Conservation (phyloP, 768 basidiomycete genomes). For the Cystobasidium ongulense region DNA sequence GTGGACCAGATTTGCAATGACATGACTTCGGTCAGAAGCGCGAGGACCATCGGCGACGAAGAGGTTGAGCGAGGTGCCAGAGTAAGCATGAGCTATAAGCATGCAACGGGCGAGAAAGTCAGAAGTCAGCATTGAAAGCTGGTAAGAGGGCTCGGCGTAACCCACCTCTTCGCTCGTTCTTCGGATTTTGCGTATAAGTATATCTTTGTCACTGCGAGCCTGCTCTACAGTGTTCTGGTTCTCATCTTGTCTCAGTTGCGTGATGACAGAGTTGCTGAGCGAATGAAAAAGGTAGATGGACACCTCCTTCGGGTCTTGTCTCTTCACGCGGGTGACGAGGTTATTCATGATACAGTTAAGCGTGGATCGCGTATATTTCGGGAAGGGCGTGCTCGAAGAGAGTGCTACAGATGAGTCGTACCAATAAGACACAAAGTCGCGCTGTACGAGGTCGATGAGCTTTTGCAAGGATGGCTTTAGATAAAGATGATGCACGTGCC, state of each 20-base stretch:
- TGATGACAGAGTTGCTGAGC: conserved; percentile 19
- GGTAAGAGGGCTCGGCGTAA: not conserved
- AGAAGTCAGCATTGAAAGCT: not conserved
- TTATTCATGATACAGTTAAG: conserved; percentile 28
- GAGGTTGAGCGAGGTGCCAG: not conserved
- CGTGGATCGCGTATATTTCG: conserved; percentile 14
- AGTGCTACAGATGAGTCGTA: conserved; percentile 11
- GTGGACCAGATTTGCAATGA: conserved; percentile 24
- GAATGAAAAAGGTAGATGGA: conserved; percentile 34
- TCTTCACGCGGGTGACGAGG: not conserved
- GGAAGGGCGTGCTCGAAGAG: conserved; percentile 20
- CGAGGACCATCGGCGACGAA: conserved; percentile 16
- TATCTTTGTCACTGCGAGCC: not conserved
- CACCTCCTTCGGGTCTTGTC: conserved; percentile 30
- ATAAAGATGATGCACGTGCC: not conserved
- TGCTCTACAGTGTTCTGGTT: not conserved
- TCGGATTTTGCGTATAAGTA: conserved; percentile 4
- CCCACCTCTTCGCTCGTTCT: conserved; percentile 21
- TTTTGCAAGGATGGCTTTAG: not conserved
- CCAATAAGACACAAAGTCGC: conserved; percentile 24
- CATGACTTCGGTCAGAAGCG: conserved; percentile 29
- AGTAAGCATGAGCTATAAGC: conserved; percentile 22
- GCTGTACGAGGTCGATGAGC: conserved; percentile 24
- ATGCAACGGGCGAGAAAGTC: not conserved
- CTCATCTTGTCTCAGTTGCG: conserved; percentile 6